phyloP scores from a whole-genome alignment of 2,329 filamentous ascomycete species.

The Diaporthe batatas region DNA sequence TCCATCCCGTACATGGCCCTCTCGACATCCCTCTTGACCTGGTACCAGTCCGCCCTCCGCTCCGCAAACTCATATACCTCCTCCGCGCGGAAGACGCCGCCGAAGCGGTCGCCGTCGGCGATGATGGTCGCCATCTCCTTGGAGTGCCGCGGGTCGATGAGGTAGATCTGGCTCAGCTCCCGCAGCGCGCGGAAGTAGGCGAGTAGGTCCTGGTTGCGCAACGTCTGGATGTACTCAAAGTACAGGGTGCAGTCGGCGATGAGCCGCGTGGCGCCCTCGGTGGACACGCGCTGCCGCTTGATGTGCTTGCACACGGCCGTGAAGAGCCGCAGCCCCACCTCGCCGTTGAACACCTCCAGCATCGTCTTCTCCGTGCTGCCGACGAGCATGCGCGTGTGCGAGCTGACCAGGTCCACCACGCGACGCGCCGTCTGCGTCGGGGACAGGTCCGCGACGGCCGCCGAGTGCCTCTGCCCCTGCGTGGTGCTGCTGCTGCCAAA shows the following conservation, averaged over 20 bases:
- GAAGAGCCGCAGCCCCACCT: slow-evolving; percentile 94
- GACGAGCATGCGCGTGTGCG: slow-evolving; percentile 91
- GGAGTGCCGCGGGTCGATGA: slow-evolving; percentile 87
- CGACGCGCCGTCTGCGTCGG: slow-evolving; percentile 83
- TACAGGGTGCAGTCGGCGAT: slow-evolving; percentile 98
- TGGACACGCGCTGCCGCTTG: slow-evolving; percentile 93
- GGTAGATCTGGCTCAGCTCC: slow-evolving; percentile 94
- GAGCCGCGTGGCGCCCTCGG: slow-evolving; percentile 88
- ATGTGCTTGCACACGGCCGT: slow-evolving; percentile 95
- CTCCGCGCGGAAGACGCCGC: slow-evolving; percentile 92
- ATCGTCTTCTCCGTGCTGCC: slow-evolving; percentile 98
- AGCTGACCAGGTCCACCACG: slow-evolving; percentile 86
- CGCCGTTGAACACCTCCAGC: slow-evolving; percentile 98
- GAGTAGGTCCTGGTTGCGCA: slow-evolving; percentile 86
- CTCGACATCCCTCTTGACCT: slow-evolving; percentile 89
- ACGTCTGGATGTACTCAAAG: slow-evolving; percentile 83
- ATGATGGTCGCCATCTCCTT: slow-evolving; percentile 97
- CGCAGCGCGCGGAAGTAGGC: slow-evolving; percentile 93
- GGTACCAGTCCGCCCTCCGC: slow-evolving; percentile 93
- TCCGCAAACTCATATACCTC: slow-evolving; percentile 99
- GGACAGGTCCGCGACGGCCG: slow-evolving; percentile 69
- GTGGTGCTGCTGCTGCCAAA: slow-evolving; percentile 38
- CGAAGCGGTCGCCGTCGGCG: slow-evolving; percentile 89
- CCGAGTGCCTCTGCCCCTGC: slow-evolving; percentile 53
- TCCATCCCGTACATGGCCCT: slow-evolving; percentile 97